Evolutionary conservation across 2,329 filamentous ascomycete genomes (phyloP), one percentile per base, ranked within the genome.

Genomic region (Pseudocercospora cruenta): DNA sequence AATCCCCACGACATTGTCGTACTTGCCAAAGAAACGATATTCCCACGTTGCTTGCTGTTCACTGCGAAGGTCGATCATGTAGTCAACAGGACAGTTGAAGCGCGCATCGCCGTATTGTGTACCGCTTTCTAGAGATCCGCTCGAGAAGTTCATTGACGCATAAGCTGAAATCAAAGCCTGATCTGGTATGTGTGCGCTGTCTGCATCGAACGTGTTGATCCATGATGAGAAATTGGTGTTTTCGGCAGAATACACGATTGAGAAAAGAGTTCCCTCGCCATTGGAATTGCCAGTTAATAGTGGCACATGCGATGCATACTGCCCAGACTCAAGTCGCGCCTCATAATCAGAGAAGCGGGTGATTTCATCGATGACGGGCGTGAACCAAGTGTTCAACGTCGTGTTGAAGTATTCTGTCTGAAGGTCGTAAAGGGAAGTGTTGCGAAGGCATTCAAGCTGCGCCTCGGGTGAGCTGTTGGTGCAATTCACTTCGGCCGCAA

Each of bases 201-300:
- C 80, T 9, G 80, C 79, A 33, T 81, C 74, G 57, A 82, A 82
- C 1, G 79, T 80, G 12, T 79, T 77, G 73, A 83, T 81, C 80
- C 80, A 83, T 0, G 77, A 75, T 67, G 77, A 78, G 66, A 78
- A 80, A 58, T 80, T 75, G 28, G 75, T 72, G 60, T 60, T 65
- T n/a, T 60, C 43, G 24, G 63, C 55, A 24, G 57, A 21, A 26
- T 65, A 60, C 14, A 65, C 45, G 31, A 51, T 16, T 12, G 43
- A 45, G 47, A 65, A 65, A 45, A 65, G 39, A 4, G 16, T 51
- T 3, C 57, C 63, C 4, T 65, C 45, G 58, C 57, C 31, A 59
- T 14, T 8, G 14, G 63, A 60, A 33, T 60, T 65, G 45, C 57
- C 57, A 1, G 63, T 65, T 5, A 55, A 47, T 31, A 65, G 63